A percentile compares a stretch with the other conserved stretches of the same genome.
These are phyloP conservation scores for Anaeramoeba flamelloides DNA, from an alignment of 78 protist genomes.

Conservation along the genomic window DNA sequence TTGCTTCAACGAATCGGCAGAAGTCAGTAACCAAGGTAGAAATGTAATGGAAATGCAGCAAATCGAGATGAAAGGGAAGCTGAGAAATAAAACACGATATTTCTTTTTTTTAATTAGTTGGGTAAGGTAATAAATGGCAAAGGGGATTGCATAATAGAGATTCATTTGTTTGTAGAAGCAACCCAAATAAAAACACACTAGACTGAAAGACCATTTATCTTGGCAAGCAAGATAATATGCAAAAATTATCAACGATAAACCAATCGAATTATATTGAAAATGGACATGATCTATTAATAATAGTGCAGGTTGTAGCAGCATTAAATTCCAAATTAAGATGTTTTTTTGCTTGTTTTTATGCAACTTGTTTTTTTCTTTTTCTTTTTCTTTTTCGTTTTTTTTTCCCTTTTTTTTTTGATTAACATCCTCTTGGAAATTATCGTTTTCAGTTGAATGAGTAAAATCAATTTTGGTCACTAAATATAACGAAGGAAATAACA, in stretches of 20 bases:
- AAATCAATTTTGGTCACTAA: too few relatives aligned
- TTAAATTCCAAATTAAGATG: too few relatives aligned
- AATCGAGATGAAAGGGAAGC: background rate
- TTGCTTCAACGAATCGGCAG: slow-evolving; percentile 5
- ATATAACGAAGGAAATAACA: slow-evolving; percentile 49
- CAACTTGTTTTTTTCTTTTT: too few relatives aligned
- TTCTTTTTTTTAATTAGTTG: background rate
- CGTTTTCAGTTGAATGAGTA: too few relatives aligned
- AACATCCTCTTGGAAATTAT: too few relatives aligned
- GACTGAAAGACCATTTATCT: too few relatives aligned
- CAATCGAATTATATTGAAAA: too few relatives aligned
- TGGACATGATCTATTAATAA: slow-evolving; percentile 85
- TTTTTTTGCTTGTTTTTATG: too few relatives aligned
- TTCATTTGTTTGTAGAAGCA: slow-evolving; percentile 72
- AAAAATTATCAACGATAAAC: too few relatives aligned
- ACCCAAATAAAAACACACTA: slow-evolving; percentile 37
- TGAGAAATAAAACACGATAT: background rate
- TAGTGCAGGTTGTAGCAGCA: slow-evolving; percentile 48
- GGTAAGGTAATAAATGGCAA: slow-evolving; percentile 41
- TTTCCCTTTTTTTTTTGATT: too few relatives aligned
- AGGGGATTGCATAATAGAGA: slow-evolving; percentile 60
- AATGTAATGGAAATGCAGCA: background rate
- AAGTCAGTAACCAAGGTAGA: slow-evolving; percentile 45
- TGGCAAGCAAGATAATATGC: too few relatives aligned
- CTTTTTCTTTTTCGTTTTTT: too few relatives aligned